Base-by-base conservation (phyloP, 2,329 filamentous ascomycete genomes). In the Talaromyces sp. region DNA sequence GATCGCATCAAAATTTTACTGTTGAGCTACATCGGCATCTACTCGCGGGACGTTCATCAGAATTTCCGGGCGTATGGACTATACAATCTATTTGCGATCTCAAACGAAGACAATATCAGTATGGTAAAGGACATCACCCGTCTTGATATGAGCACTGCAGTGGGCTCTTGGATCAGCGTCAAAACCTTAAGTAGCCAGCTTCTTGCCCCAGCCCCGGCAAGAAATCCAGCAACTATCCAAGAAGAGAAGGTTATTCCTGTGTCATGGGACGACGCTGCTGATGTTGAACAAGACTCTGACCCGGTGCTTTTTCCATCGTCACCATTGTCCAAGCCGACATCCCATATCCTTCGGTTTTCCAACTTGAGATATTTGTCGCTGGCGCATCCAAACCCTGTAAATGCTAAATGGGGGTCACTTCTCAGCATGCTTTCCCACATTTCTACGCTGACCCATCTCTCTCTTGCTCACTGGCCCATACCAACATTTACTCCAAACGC, bases 401-500 rank as follows among this genome's bases (percentile, higher is more conserved):
- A 74, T 28, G 79, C 80, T 0, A 83, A 78, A 10, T 89, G 86
- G 86, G 72, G 77, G 14, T 78, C 82, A 5, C 76, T 89, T 2
- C 74, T 88, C 2, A 72, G 75, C 1, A 69, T 88, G 0, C 77
- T 85, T 0, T 77, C 80, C 0, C 76, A 82, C 30, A 71, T 86
- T 0, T 77, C 82, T n/a, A 84, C 79, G 3, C 70, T 89, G 28
- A 87, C 85, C 0, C 85, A 88, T 65, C 76, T 89, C 2, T 88
- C 85, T 0, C 76, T 89, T 2, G 85, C 85, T 2, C 79, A 85
- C 69, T 89, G 86, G 86, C 85, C 85, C 2, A 73, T 78, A 23
- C 86, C 86, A 2, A 83, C 81, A 0, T 72, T 83, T n/a, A 85
- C 83, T 0, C 83, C 74, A 2, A 80, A 78, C 8, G 70, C 79